These are phyloP conservation scores for Fusarium gaditjirri DNA, from an alignment of 2,329 filamentous ascomycete species.

Conservation along the genomic window DNA sequence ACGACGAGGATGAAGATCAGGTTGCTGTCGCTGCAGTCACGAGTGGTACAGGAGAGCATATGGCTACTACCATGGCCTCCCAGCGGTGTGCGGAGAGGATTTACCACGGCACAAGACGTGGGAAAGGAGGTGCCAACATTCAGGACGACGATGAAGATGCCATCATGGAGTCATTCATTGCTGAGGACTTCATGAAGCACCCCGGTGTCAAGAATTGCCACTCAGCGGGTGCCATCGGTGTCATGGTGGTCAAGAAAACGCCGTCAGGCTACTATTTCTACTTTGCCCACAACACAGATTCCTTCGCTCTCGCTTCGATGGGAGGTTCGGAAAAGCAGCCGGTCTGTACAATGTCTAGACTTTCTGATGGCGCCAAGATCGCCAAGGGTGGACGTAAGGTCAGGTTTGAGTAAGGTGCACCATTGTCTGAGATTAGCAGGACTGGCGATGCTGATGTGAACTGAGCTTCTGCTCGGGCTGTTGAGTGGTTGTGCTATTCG, in stretches of 20 bases:
- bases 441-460: not conserved
- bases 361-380: slow-evolving; percentile 62
- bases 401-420: slow-evolving; percentile 42
- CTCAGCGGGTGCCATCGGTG: slow-evolving; percentile 87
- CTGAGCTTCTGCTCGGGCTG: not conserved
- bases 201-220: slow-evolving; percentile 83
- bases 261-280: slow-evolving; percentile 81
- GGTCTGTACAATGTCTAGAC: slow-evolving; percentile 88
- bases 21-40: slow-evolving; percentile 85
- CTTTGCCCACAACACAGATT: slow-evolving; percentile 96
- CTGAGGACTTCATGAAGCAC: slow-evolving; percentile 92
- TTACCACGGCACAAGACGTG: slow-evolving; percentile 74
- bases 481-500: not conserved
- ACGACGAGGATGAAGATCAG: slow-evolving; percentile 74
- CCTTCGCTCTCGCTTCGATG: slow-evolving; percentile 89
- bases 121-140: slow-evolving; percentile 69
- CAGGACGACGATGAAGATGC: slow-evolving; percentile 80
- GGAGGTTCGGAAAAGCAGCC: slow-evolving; percentile 79
- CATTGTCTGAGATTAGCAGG: not conserved
- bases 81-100: slow-evolving; percentile 86
- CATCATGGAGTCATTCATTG: slow-evolving; percentile 79
- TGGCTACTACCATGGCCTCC: slow-evolving; percentile 94
- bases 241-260: slow-evolving; percentile 89
- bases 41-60: slow-evolving; percentile 96
- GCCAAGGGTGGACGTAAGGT: slow-evolving; percentile 66